phyloP scores from a whole-genome alignment of 495 filamentous ascomycete species.

The Aspergillus olivimuriae region DNA sequence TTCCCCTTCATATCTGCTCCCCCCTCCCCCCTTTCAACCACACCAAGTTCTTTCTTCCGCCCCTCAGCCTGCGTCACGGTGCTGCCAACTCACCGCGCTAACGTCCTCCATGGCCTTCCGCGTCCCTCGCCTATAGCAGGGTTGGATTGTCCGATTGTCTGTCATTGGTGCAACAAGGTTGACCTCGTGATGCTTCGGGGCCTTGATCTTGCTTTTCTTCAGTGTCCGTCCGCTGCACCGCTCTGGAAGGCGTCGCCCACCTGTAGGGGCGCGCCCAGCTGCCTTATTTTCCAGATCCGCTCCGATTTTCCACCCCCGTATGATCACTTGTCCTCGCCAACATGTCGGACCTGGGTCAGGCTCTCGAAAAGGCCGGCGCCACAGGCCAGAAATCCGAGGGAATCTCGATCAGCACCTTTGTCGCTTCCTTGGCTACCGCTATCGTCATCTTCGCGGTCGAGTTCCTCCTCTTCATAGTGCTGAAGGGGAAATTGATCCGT shows the following conservation, averaged over 20 bases:
- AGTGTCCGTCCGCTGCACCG: neutral
- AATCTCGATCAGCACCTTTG: conserved; percentile 50
- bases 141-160: no score
- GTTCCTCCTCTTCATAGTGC: conserved; percentile 65
- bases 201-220: no score
- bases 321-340: conserved; percentile 7
- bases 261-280: no score
- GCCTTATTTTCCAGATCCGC: neutral
- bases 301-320: neutral
- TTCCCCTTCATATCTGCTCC: neutral
- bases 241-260: no score
- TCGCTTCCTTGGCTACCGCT: conserved; percentile 68
- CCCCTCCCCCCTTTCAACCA: neutral
- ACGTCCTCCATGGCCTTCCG: no score
- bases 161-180: no score
- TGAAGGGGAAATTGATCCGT: conserved; percentile 70
- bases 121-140: no score
- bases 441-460: conserved; percentile 73
- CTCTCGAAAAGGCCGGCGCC: conserved; percentile 33
- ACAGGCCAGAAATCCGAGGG: conserved; percentile 41
- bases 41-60: no score
- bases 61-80: no score
- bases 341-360: conserved; percentile 27
- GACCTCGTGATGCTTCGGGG: no score
- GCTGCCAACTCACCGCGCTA: no score